A percentile compares a stretch with the other conserved stretches of the same genome.
Conservation (phyloP, 768 basidiomycete genomes). For the Lentinus tigrinus region DNA sequence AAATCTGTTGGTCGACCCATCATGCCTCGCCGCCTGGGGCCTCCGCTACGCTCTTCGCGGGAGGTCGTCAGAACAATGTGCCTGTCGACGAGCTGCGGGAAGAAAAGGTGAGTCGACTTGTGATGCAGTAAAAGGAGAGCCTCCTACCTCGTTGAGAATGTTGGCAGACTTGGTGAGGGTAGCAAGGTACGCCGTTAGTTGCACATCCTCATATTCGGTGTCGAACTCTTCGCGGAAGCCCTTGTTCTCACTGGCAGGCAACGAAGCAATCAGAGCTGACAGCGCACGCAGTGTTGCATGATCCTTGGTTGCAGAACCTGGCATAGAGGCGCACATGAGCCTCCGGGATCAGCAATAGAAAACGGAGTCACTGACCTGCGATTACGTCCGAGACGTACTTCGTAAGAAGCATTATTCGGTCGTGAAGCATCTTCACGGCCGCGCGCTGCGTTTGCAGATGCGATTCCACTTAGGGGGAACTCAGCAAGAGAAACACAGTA, state of each 20-base stretch:
- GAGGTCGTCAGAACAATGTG: slow-evolving; percentile 60
- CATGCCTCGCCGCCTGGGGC: slow-evolving; percentile 49
- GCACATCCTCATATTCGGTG: slow-evolving; percentile 94
- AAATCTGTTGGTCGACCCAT: slow-evolving; percentile 46
- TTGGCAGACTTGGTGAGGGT: slow-evolving; percentile 87
- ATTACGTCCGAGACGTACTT: slow-evolving; percentile 80
- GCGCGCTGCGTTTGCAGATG: slow-evolving; percentile 90
- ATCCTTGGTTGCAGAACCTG: slow-evolving; percentile 76
- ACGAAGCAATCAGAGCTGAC: slow-evolving; percentile 79
- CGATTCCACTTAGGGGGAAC: slow-evolving; percentile 68
- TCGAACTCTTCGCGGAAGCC: slow-evolving; percentile 87
- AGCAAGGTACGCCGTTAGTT: slow-evolving; percentile 86
- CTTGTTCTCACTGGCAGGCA: slow-evolving; percentile 83
- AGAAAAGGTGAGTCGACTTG: not conserved
- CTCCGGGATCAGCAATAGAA: not conserved
- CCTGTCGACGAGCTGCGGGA: slow-evolving; percentile 72
- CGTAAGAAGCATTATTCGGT: slow-evolving; percentile 83
- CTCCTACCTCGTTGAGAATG: slow-evolving; percentile 82
- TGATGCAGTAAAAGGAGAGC: slow-evolving; percentile 15
- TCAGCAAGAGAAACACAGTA: not conserved
- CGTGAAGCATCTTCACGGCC: slow-evolving; percentile 95
- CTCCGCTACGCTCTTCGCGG: slow-evolving; percentile 52
- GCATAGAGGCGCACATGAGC: not conserved
- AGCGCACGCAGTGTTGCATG: slow-evolving; percentile 81
- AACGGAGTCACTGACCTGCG: slow-evolving; percentile 49